These are phyloP conservation scores for Diaporthe sp. DNA, from an alignment of 2,329 filamentous ascomycete genomes.

Conservation along the genomic window DNA sequence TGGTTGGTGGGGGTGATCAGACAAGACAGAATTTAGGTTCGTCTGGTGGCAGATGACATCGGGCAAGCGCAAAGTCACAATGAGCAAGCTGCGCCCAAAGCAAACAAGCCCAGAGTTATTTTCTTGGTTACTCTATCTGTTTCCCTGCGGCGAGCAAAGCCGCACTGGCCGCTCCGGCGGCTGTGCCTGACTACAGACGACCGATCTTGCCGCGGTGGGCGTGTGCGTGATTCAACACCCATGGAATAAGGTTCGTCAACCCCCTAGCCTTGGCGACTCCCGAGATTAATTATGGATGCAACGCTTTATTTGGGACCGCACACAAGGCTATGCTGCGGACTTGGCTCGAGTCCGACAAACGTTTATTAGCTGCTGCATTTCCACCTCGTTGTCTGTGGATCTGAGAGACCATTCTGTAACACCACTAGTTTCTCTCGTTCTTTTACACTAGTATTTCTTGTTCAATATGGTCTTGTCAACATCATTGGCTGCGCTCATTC, in stretches of 20 bases:
- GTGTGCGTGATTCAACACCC: constrained; percentile 17
- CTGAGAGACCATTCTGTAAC: not conserved
- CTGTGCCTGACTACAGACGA: not conserved
- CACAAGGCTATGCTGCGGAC: not conserved
- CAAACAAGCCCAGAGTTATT: not conserved
- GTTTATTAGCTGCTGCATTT: not conserved
- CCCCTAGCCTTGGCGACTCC: constrained; percentile 1
- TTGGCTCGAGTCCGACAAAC: not conserved
- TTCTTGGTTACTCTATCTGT: not conserved
- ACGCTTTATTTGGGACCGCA: constrained; percentile 9
- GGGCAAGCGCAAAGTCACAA: not conserved
- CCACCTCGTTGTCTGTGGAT: not conserved
- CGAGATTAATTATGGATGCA: constrained; percentile 21
- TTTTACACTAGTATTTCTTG: constrained; percentile 1
- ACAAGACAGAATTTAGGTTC: constrained; percentile 1
- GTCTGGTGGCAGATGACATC: constrained; percentile 5
- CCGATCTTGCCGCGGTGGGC: constrained; percentile 2
- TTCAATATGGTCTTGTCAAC: constrained; percentile 1
- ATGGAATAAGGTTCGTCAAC: constrained; percentile 9
- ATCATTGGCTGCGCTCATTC: not conserved
- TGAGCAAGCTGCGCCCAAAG: not conserved
- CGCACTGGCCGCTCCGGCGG: constrained; percentile 9
- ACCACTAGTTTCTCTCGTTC: constrained; percentile 9
- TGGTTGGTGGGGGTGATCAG: not conserved
- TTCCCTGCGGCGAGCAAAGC: not conserved